These are phyloP conservation scores for Ophiocordyceps robertsii DNA, from an alignment of 2,329 filamentous ascomycete species.

Conservation along the genomic window DNA sequence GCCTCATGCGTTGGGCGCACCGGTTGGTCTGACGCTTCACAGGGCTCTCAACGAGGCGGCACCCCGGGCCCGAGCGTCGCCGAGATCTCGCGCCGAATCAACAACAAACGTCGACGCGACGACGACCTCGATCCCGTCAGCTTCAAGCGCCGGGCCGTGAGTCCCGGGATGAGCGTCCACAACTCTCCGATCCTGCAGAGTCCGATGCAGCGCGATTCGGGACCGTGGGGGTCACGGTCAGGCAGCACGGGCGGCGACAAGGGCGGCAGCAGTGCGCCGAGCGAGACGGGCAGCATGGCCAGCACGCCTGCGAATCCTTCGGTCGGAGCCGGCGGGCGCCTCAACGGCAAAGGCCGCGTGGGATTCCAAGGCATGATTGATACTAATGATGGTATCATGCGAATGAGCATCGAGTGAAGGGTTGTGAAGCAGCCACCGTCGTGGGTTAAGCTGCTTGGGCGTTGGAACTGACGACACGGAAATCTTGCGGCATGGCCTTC, in stretches of 20 bases:
- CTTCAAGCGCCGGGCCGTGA: conserved; percentile 86
- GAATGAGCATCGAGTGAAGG: conserved; percentile 80
- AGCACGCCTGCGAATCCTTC: conserved; percentile 15
- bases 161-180: conserved; percentile 79
- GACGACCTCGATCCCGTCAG: conserved; percentile 80
- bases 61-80: conserved; percentile 48
- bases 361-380: conserved; percentile 90
- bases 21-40: background rate
- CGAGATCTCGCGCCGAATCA: conserved; percentile 65
- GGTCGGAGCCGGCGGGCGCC: conserved; percentile 26
- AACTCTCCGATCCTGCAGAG: conserved; percentile 83
- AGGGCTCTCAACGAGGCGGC: conserved; percentile 15
- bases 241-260: conserved; percentile 45
- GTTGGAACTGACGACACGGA: too few relatives aligned
- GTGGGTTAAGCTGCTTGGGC: too few relatives aligned
- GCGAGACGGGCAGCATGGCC: conserved; percentile 30
- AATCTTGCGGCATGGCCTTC: too few relatives aligned
- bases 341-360: conserved; percentile 47
- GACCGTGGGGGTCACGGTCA: conserved; percentile 59
- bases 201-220: conserved; percentile 58
- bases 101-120: conserved; percentile 73
- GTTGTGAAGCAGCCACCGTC: background rate
- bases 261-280: conserved; percentile 37
- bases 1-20: too few relatives aligned
- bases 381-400: conserved; percentile 90